Evolutionary conservation across 208 protist genomes (phyloP).

Genomic region (Crithidia expoeki): DNA sequence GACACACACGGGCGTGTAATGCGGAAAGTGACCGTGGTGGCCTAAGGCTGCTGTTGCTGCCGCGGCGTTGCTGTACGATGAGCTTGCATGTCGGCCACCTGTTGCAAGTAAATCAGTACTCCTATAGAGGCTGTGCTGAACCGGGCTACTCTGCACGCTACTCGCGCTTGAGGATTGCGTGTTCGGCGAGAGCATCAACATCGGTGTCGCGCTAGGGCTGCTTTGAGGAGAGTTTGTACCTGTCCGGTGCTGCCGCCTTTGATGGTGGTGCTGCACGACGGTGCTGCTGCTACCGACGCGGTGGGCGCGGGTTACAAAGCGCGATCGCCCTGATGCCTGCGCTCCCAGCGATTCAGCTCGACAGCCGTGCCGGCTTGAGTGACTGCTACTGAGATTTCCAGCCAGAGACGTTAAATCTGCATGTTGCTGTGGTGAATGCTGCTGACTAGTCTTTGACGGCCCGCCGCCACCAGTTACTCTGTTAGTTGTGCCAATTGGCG

Average conservation of each 20-base stretch:
- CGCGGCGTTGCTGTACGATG: slow-evolving; percentile 4
- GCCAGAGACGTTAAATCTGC: neutral
- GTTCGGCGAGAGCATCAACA: neutral
- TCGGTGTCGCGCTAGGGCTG: neutral
- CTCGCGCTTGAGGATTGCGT: slow-evolving; percentile 2
- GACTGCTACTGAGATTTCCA: neutral
- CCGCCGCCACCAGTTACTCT: neutral
- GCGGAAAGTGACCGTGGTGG: slow-evolving; percentile 17
- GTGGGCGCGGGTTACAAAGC: neutral
- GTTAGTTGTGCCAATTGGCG: neutral
- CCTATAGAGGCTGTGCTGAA: slow-evolving; percentile 7
- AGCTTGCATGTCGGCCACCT: neutral
- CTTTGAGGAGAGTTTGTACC: neutral
- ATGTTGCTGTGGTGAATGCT: neutral
- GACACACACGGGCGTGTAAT: slow-evolving; percentile 20
- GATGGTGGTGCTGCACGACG: neutral
- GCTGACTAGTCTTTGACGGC: neutral
- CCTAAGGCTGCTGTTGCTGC: neutral
- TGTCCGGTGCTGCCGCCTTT: neutral
- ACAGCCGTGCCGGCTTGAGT: neutral
- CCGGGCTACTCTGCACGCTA: slow-evolving; percentile 4
- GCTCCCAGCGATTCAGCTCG: neutral
- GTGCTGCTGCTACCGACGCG: slow-evolving; percentile 1
- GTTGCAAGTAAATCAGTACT: slow-evolving; percentile 11
- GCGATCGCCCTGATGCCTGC: neutral